Conservation (phyloP, 202 grass and related monocot species). For the Elaeis oleifera region DNA sequence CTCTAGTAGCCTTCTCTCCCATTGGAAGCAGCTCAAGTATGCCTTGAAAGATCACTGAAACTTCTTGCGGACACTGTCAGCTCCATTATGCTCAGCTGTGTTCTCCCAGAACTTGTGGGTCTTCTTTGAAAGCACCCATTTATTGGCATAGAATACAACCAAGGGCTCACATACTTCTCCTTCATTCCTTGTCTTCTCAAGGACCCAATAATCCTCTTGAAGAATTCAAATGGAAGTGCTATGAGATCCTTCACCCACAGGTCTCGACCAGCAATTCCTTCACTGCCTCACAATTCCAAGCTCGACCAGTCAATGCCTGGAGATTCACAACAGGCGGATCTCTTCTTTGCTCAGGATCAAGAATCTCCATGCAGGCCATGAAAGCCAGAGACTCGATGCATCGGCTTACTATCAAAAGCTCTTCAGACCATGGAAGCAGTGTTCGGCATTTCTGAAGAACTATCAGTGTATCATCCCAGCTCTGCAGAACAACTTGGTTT, state of each 20-base stretch:
- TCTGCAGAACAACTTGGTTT: constrained; percentile 93
- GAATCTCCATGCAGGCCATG: constrained; percentile 99
- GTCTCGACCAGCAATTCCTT: constrained; percentile 67
- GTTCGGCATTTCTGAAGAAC: constrained; percentile 76
- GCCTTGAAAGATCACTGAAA: constrained; percentile 43
- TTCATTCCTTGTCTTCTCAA: constrained; percentile 82
- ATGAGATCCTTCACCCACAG: constrained; percentile 91
- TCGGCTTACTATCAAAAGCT: constrained; percentile 69
- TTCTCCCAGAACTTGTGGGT: constrained; percentile 80
- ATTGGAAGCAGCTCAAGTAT: constrained; percentile 46
- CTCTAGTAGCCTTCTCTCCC: constrained; percentile 22
- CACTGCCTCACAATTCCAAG: constrained; percentile 67
- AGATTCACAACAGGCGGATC: constrained; percentile 18
- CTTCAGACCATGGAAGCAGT: constrained; percentile 54
- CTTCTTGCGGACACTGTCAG: constrained; percentile 46
- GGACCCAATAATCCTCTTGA: constrained; percentile 60
- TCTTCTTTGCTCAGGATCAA: constrained; percentile 67
- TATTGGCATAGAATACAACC: constrained; percentile 87
- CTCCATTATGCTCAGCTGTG: constrained; percentile 45
- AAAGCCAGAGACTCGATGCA: constrained; percentile 94
- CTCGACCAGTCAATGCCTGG: constrained; percentile 28
- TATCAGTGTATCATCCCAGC: constrained; percentile 79
- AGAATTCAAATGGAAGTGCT: constrained; percentile 75
- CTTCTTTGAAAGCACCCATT: constrained; percentile 96
- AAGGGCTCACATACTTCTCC: constrained; percentile 89